Evolutionary conservation across 2,329 filamentous ascomycete species (phyloP), one percentile per base, ranked within the genome.

Genomic region (Thermothelomyces thermophilus): DNA sequence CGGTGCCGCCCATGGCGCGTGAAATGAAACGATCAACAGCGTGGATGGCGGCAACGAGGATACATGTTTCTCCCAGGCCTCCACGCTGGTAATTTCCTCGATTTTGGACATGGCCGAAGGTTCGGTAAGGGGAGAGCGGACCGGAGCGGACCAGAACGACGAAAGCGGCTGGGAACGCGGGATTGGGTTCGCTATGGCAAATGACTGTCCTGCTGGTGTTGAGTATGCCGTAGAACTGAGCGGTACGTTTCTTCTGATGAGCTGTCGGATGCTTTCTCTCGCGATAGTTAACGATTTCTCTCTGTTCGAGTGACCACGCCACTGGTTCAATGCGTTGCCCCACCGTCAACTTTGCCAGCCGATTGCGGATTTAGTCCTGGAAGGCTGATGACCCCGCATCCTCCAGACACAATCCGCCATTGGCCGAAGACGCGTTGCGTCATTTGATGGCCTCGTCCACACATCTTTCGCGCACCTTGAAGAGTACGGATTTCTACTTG

Each of bases 1-100:
- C 40, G 93, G 93, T 52, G 90, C 90, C 26, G 93, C 93, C 93
- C 93, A 98, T 58, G 90, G 87, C 17, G 93, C 90, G 68, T 97
- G 87, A 76, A 98, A 98, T 67, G 90, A 96, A 64, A 95, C 81
- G 63, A 96, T 77, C 56, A 91, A 76, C 53, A 96, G 80, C 14
- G 86, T 81, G 14, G 83, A 78, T 2, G 84, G 64, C 10, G 87
- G 79, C 13, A 90, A 75, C 36, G 80, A 75, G 55, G 76, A 73
- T 55, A 87, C 73, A 64, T 86, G 77, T 58, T 80, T 71, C 58
- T 83, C 74, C 82, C 93, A 96, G 61, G 83, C 82, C 59, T 77
- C 72, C 62, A 89, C 81, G 60, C 79, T 82, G 60, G 81, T 78
- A 69, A 96, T 84, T 63, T 94, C 86, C 57, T 77, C 80, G 63